These are phyloP conservation scores for Chloromonas sp. DNA, from an alignment of 163 green algal genomes.

Conservation along the genomic window DNA sequence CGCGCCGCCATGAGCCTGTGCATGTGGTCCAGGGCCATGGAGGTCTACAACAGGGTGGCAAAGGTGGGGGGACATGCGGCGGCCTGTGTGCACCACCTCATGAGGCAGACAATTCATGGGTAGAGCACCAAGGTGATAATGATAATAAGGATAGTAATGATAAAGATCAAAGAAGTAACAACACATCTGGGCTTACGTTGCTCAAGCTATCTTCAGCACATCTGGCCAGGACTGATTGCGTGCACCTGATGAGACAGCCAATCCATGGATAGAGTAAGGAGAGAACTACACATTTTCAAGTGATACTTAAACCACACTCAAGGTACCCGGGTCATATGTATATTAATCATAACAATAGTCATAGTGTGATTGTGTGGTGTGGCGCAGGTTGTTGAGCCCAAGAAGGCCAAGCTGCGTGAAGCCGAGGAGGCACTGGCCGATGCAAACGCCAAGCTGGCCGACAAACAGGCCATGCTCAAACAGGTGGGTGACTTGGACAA, in stretches of 20 bases:
- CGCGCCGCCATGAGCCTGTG: slow-evolving; percentile 75
- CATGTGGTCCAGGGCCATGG: slow-evolving; percentile 85
- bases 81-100: too few species aligned
- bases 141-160: too few species aligned
- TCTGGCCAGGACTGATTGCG: too few species aligned
- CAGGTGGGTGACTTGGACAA: slow-evolving; percentile 26
- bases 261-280: background rate
- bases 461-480: slow-evolving; percentile 63
- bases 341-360: too few species aligned
- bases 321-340: too few species aligned
- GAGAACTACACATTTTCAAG: background rate
- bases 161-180: too few species aligned
- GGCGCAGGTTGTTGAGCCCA: slow-evolving; percentile 65
- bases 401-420: slow-evolving; percentile 49
- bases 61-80: slow-evolving; percentile 20
- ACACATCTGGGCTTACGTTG: too few species aligned
- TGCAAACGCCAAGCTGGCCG: slow-evolving; percentile 51
- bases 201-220: too few species aligned
- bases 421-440: slow-evolving; percentile 49
- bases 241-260: too few species aligned
- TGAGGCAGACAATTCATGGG: too few species aligned
- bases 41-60: slow-evolving; percentile 57
- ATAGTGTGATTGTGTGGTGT: slow-evolving; percentile 21
- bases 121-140: too few species aligned
- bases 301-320: too few species aligned